These are phyloP conservation scores for Diaporthe capsici DNA, from an alignment of 2,329 filamentous ascomycete species.

Conservation along the genomic window DNA sequence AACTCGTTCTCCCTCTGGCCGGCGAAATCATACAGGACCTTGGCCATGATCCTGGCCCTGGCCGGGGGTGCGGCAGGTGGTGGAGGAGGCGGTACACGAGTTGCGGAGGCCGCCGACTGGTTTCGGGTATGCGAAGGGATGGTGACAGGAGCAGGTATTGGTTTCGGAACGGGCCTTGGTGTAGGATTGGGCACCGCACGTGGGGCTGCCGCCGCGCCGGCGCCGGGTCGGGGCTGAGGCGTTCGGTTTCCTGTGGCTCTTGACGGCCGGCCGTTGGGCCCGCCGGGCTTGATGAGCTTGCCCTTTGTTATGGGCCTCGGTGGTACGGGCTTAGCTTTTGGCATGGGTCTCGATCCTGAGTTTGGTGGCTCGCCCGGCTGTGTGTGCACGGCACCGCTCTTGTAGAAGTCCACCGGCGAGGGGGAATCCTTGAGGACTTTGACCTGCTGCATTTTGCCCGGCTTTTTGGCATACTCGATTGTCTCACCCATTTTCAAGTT, in stretches of 20 bases:
- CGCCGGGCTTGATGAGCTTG: slow-evolving; percentile 91
- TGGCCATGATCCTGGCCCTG: slow-evolving; percentile 82
- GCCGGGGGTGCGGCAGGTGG: slow-evolving; percentile 76
- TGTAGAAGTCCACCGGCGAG: slow-evolving; percentile 86
- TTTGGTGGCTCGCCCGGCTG: slow-evolving; percentile 85
- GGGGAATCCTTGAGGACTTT: slow-evolving; percentile 92
- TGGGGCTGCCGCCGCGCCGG: slow-evolving; percentile 44
- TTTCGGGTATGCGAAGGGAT: slow-evolving; percentile 69
- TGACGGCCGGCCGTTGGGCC: slow-evolving; percentile 85
- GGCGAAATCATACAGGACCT: slow-evolving; percentile 92
- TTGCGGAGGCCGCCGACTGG: slow-evolving; percentile 65
- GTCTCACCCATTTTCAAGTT: slow-evolving; percentile 85
- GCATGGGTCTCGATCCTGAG: slow-evolving; percentile 86
- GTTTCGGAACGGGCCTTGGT: slow-evolving; percentile 30
- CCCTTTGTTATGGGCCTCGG: slow-evolving; percentile 93
- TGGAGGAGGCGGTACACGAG: slow-evolving; percentile 72
- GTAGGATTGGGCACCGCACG: slow-evolving; percentile 47
- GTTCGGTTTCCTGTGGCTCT: slow-evolving; percentile 71
- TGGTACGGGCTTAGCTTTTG: slow-evolving; percentile 87
- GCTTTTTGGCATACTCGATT: slow-evolving; percentile 98
- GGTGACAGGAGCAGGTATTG: slow-evolving; percentile 50
- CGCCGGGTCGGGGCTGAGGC: slow-evolving; percentile 59
- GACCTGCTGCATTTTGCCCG: slow-evolving; percentile 88
- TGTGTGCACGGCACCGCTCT: slow-evolving; percentile 92
- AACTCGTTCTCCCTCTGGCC: slow-evolving; percentile 90